phyloP scores from a whole-genome alignment of 257 asterid species.

The Marsdenia floribunda region DNA sequence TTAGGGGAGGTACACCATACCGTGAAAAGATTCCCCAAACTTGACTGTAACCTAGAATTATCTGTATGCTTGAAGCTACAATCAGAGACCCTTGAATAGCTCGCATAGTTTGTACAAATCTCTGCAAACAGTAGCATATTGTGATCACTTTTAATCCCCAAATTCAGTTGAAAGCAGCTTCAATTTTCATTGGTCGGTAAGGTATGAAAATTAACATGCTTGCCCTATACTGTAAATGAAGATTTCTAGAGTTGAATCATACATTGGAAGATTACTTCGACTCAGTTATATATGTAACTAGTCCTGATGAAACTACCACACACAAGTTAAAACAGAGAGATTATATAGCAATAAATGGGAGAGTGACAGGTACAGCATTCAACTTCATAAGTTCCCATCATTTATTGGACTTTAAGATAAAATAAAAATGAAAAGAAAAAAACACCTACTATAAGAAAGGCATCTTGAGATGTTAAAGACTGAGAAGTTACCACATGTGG shows the following conservation, averaged over 20 bases:
- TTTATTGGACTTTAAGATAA: too few species aligned
- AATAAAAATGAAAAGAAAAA: too few species aligned
- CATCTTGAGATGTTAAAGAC: not conserved
- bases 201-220: not conserved
- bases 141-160: not conserved
- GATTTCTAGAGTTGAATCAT: not conserved
- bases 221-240: not conserved
- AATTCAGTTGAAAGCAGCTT: not conserved
- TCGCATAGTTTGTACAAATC: conserved; percentile 88
- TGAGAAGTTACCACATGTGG: conserved; percentile 56
- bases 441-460: not conserved
- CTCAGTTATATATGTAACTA: too few species aligned
- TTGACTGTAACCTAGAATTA: conserved; percentile 94
- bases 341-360: not conserved
- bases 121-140: conserved; percentile 28
- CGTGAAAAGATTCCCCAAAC: conserved; percentile 98
- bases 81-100: conserved; percentile 97
- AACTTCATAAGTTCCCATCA: too few species aligned
- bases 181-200: not conserved
- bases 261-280: not conserved
- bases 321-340: not conserved
- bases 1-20: conserved; percentile 28
- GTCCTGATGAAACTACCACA: not conserved
- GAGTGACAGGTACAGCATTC: not conserved
- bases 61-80: conserved; percentile 86